These are phyloP conservation scores for Chlamydomonas eustigma DNA, from an alignment of 139 green algal genomes.

Conservation along the genomic window DNA sequence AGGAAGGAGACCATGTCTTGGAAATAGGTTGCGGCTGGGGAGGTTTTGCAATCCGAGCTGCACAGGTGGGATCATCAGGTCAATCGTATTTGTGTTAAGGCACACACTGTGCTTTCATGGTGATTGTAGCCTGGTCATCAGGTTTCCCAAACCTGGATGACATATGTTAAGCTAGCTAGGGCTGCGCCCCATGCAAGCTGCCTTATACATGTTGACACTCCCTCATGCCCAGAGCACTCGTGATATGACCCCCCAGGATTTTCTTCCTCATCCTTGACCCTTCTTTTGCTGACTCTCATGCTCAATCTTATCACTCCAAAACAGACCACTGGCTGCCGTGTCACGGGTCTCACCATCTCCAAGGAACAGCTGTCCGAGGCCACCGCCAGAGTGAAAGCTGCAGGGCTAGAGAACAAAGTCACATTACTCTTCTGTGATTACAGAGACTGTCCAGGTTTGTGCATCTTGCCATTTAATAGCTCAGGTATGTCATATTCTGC, in stretches of 20 bases:
- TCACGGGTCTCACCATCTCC: constrained; percentile 79
- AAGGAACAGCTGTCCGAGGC: constrained; percentile 92
- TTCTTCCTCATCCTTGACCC: too few species aligned
- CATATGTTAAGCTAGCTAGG: too few species aligned
- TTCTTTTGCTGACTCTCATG: too few species aligned
- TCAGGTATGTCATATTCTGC: too few species aligned
- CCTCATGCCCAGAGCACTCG: too few species aligned
- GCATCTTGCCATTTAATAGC: constrained; percentile 21
- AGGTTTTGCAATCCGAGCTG: constrained; percentile 82
- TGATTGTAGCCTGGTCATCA: too few species aligned
- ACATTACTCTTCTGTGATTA: constrained; percentile 92
- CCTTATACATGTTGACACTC: too few species aligned
- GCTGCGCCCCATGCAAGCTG: too few species aligned
- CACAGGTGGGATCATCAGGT: constrained; percentile 40
- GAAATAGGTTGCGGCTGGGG: constrained; percentile 98
- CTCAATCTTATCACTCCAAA: too few species aligned
- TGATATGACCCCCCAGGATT: too few species aligned
- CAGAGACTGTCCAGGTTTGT: constrained; percentile 43
- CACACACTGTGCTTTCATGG: constrained; percentile 12
- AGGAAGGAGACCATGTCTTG: constrained; percentile 72
- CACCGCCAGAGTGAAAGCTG: constrained; percentile 63
- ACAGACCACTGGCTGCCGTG: constrained; percentile 16
- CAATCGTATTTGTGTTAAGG: neutral
- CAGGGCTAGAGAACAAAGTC: constrained; percentile 75
- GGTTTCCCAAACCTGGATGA: too few species aligned